Base-by-base conservation (phyloP, 176 grass and related monocot species). In the Phoenix dactylifera region DNA sequence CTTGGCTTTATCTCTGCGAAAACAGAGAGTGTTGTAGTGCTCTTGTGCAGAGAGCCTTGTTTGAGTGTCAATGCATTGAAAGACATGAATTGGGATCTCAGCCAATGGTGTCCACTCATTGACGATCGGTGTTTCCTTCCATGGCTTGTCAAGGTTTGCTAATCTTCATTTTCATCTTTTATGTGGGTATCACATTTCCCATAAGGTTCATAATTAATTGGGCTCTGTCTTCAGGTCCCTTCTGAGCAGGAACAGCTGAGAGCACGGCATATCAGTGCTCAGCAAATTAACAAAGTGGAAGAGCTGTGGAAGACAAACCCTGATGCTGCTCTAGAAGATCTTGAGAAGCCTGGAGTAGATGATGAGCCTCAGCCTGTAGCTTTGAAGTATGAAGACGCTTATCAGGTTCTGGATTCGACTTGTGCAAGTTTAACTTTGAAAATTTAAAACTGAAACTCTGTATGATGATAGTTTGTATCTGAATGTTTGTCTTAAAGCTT, bases 221-320 rank as follows among this genome's bases (percentile, higher is more conserved):
- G 35, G 9, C 0, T 44, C 10, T 44, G 35, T 44, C 74, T 64
- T 39, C 84, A 98, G 94, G 77, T 98, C 60, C 94, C 94, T 22
- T 93, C 88, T 58, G 94, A 98, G 72, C 94, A 93, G 72, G 94
- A 98, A 70, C 94, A 98, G 68, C 63, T 98, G 64, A 88, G 88
- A 70, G 94, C 94, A 18, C 85, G 88, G 54, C 94, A 98, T 78
- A 81, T 98, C 61, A 98, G 94, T 64, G 94, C 94, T 26, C 94
- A 98, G 25, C 94, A 98, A 80, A 98, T 98, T 81, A 98, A 98
- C 69, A 98, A 91, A 89, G 72, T 98, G 55, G 94, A 98, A 71
- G 94, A 98, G 57, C 81, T 98, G 22, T 98, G 94, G 94, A 98
- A 98, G 69, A 69, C 88, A 74, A 98, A 98, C 60, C 94, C 87